Base-by-base conservation (phyloP, 2,329 filamentous ascomycete species). In the Penicillium sp. region DNA sequence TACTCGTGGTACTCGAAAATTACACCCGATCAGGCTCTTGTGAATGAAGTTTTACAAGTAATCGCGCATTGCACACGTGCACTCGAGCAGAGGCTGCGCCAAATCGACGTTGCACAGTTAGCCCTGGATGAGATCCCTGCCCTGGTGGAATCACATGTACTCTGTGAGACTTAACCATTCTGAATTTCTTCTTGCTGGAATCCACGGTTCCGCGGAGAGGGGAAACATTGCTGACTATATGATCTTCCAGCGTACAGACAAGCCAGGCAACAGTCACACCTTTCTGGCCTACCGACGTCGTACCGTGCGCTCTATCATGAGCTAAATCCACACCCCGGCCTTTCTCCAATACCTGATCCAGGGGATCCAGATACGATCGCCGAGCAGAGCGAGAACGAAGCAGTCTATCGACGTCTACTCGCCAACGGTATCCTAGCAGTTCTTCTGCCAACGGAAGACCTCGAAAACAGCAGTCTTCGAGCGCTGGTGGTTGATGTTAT, bases 1-100 rank as follows among this genome's bases (percentile, higher is more conserved):
- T 88, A 94, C 72, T 86, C 85, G 31, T 99, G 94, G 94, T 99
- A 99, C 78, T 82, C 81, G 61, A 93, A 88, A 73, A 94, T 99
- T 72, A 97, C 93, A 1, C 85, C 91, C 4, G 93, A 99, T 74
- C 89, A 92, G 70, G 82, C 85, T 12, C 95, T 99, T 69, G 87
- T 94, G 57, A 87, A 88, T 63, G 92, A 97, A 77, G 83, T 97
- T 55, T 82, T 97, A 51, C 90, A 91, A 68, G 87, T 96, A 62
- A 89, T 97, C 67, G 94, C 93, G 38, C 93, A 97, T 74, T 94
- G 90, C 73, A 96, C 91, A 38, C 83, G 90, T 55, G 90, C 87
- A 8, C 75, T 99, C 56, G 94, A 97, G 76, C 88, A 96, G 77
- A 84, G 94, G 64, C 75, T 96, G 57, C 84, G 91, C 56, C 85